Conservation (phyloP, 495 filamentous ascomycete species). For the Aspergillus wentii region DNA sequence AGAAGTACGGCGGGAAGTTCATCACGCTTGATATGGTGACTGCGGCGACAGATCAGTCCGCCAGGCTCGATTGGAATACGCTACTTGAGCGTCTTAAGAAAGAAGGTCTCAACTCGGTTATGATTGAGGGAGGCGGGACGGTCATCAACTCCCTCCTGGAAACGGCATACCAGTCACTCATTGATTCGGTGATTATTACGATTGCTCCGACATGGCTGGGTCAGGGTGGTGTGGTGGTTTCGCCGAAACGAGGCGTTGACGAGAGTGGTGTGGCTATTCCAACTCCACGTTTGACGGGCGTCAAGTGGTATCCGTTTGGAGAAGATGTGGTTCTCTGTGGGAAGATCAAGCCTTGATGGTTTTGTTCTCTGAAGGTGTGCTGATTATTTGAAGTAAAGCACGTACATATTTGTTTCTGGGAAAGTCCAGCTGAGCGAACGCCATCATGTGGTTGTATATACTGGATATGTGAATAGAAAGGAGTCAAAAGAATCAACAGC, state of each 20-base stretch:
- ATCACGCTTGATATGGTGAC: slow-evolving; percentile 23
- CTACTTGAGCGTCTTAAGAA: slow-evolving; percentile 49
- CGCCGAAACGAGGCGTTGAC: slow-evolving; percentile 45
- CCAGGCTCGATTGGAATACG: slow-evolving; percentile 59
- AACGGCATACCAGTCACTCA: slow-evolving; percentile 43
- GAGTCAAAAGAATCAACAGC: too few relatives aligned
- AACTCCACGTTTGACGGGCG: slow-evolving; percentile 55
- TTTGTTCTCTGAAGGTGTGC: neutral
- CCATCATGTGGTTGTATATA: too few relatives aligned
- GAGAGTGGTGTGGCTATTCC: slow-evolving; percentile 40
- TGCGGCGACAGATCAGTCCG: slow-evolving; percentile 10
- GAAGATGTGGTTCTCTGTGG: slow-evolving; percentile 76
- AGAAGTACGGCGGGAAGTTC: slow-evolving; percentile 41
- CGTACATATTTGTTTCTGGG: too few relatives aligned
- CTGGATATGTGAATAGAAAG: too few relatives aligned
- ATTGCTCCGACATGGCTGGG: slow-evolving; percentile 85
- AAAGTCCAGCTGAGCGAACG: too few relatives aligned
- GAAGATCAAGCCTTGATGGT: slow-evolving; percentile 27
- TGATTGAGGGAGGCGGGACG: slow-evolving; percentile 81
- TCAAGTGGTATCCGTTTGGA: slow-evolving; percentile 71
- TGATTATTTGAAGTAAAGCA: too few relatives aligned
- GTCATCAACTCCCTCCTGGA: slow-evolving; percentile 75
- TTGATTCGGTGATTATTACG: slow-evolving; percentile 76
- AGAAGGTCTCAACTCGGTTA: slow-evolving; percentile 66
- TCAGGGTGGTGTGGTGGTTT: slow-evolving; percentile 69